Percentiles rank a stretch among this genome's conserved stretches.
Evolutionary conservation across 192 early-diverging fungal genomes (phyloP).

Genomic region (Gaertneriomyces semiglobifer): DNA sequence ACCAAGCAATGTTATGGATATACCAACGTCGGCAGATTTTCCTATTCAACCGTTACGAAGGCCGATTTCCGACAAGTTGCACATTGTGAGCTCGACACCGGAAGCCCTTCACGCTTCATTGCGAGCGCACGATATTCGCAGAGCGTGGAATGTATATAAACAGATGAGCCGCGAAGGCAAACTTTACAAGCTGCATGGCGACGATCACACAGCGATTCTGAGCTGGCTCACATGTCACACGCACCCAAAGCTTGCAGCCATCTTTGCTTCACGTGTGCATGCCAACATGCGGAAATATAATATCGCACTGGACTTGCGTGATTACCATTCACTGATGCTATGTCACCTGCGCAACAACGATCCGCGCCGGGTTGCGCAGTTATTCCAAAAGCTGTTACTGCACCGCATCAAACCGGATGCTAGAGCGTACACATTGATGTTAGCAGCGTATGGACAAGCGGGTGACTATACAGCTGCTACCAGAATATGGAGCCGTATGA

Average conservation of each 20-base stretch:
- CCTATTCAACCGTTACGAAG: background rate
- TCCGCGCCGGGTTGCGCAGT: background rate
- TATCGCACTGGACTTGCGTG: conserved; percentile 16
- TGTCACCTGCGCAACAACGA: conserved; percentile 20
- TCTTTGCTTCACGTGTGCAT: conserved; percentile 12
- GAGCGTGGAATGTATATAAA: conserved; percentile 27
- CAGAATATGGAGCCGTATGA: conserved; percentile 13
- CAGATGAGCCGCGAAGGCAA: conserved; percentile 5
- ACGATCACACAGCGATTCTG: conserved; percentile 29
- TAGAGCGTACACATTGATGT: conserved; percentile 18
- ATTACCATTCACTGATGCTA: conserved; percentile 26
- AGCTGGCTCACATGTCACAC: conserved; percentile 12
- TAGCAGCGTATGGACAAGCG: conserved; percentile 21
- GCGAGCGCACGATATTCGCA: conserved; percentile 11
- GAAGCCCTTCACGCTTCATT: conserved; percentile 23
- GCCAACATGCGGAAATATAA: conserved; percentile 7
- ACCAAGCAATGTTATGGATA: background rate
- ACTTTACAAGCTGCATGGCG: conserved; percentile 8
- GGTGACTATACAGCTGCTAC: conserved; percentile 9
- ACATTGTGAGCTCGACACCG: background rate
- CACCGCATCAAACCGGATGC: conserved; percentile 21
- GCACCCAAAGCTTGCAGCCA: conserved; percentile 10
- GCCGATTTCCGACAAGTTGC: background rate
- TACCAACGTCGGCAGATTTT: conserved; percentile 2
- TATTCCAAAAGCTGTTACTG: conserved; percentile 9